Evolutionary conservation across 768 basidiomycete genomes (phyloP), one percentile per base, ranked within the genome.

Genomic region (Tulasnella sp.): DNA sequence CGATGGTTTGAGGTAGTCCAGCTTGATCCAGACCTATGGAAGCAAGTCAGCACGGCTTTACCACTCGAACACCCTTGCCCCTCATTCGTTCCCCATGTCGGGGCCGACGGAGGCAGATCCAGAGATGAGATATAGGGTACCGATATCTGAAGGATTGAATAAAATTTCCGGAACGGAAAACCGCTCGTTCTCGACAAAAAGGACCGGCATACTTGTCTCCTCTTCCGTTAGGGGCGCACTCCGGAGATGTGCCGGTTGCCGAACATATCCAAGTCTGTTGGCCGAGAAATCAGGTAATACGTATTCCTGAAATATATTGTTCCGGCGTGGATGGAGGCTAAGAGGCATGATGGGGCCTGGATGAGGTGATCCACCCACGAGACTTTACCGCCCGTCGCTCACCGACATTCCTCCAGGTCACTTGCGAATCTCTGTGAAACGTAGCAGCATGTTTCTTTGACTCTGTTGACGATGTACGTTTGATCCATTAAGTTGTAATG

Each of bases 401-500:
- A 97, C 97, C 92, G 91, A 87, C 93, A 94, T 11, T 86, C 86
- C 85, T 96, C 93, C 80, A 96, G 87, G 86, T 98, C 96, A 73
- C 85, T 84, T 80, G 88, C 88, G 87, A 94, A 96, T 84, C 85
- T 83, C 28, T 87, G 87, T 18, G 95, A 92, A 79, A 97, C 93
- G 85, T 93, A 98, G 86, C 96, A 96, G 85, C 95, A 96, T 22
- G 90, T 86, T 86, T 98, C 96, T 86, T 97, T 96, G 83, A 96
- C 93, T 83, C 93, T 90, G 87, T 97, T 96, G 88, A 98, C 93
- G 84, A 98, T 94, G 85, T 93, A 91, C 2, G 96, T 97, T 85
- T 98, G 93, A 84, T 98, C 96, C 92, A 97, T 96, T 94, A 98
- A 96, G 85, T 98, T 95, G 94, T 95, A 98, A 84, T 98, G 97